Evolutionary conservation across 1,284 basidiomycete genomes (phyloP).

Genomic region (Agroathelia rolfsii): DNA sequence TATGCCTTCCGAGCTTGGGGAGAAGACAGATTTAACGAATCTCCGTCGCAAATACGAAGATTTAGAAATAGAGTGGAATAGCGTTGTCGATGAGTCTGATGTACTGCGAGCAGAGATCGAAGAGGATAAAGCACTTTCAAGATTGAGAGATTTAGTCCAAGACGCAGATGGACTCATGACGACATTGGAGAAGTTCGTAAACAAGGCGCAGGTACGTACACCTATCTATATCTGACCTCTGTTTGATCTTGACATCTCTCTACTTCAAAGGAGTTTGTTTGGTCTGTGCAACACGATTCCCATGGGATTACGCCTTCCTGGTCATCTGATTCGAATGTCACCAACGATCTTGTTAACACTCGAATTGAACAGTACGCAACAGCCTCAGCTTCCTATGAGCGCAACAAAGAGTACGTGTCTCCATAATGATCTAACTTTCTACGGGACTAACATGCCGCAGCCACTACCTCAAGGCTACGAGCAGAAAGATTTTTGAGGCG

Average conservation of each 20-base stretch:
- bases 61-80: slow-evolving; percentile 68
- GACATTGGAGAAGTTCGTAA: slow-evolving; percentile 84
- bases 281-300: slow-evolving; percentile 69
- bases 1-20: slow-evolving; percentile 37
- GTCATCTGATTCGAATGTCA: no score
- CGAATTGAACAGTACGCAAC: no score
- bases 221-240: slow-evolving; percentile 1
- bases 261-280: slow-evolving; percentile 64
- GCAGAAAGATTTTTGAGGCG: slow-evolving; percentile 86
- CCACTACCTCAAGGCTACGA: slow-evolving; percentile 88
- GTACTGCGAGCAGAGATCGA: slow-evolving; percentile 82
- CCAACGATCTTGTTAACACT: no score
- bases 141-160: slow-evolving; percentile 87
- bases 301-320: no score
- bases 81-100: slow-evolving; percentile 72
- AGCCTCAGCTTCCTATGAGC: slow-evolving; percentile 70
- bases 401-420: slow-evolving; percentile 68
- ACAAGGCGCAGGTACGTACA: slow-evolving; percentile 63
- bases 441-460: no score
- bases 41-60: slow-evolving; percentile 64
- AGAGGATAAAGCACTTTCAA: slow-evolving; percentile 91
- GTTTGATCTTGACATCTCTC: not conserved
- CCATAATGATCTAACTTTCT: slow-evolving; percentile 3
- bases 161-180: slow-evolving; percentile 97
- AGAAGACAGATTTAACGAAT: slow-evolving; percentile 36